Base-by-base conservation (phyloP, 768 basidiomycete genomes). In the Astraeus odoratus region DNA sequence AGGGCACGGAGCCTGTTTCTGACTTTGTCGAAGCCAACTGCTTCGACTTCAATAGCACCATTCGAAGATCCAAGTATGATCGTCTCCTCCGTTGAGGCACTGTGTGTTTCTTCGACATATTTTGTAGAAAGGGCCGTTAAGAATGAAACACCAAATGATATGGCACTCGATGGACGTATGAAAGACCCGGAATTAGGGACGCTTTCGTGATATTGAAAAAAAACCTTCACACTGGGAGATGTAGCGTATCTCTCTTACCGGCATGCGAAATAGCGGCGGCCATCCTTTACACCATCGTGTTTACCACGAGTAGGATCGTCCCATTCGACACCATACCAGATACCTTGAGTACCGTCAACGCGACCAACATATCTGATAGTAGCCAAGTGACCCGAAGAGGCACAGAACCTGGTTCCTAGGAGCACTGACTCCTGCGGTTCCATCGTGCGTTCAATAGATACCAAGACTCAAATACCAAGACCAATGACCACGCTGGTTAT, bases 291-390 rank as follows among this genome's bases (percentile, higher is more conserved):
- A 5, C 95, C 95, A 53, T 86, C 79, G 60, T 97, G 93, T 61
- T 86, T 94, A 22, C 95, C 95, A 46, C 92, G 78, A 7, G 61
- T 48, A 16, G 81, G 75, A 56, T 91, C 83, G 58, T 98, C 95
- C 89, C 94, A 98, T 67, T 98, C 95, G 38, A 97, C 77, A n/a
- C 95, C 95, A n/a, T 93, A 72, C 94, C 94, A 98, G 10, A 64
- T 53, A 3, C 86, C 88, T 3, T 65, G 56, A 0, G 86, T 80
- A 12, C 74, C 74, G 15, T 77, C 67, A 16, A 94, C 80, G 1
- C 61, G 51, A 2, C 91, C 91, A 12, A 75, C 64, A 57, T 76
- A 93, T 63, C 66, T 78, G 50, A 95, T 64, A 4, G 87, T 90
- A 2, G 85, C 90, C 35, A 76, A 57, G 54, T 80, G 59, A 16